Conservation (phyloP, 2,329 filamentous ascomycete genomes). For the Colletotrichum brevisporum region DNA sequence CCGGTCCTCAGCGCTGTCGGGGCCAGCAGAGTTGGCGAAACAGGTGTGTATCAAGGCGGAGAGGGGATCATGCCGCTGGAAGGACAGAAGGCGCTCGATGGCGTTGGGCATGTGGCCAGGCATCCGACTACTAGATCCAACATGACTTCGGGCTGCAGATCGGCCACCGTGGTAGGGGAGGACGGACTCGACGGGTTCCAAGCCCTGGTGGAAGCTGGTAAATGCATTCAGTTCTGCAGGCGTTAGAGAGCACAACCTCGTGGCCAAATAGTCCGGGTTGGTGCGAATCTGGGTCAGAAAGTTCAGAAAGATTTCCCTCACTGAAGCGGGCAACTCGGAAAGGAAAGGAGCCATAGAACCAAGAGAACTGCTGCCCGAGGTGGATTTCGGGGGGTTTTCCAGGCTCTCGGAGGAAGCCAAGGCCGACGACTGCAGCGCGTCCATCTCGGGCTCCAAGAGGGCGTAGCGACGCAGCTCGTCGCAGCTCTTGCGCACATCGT, state of each 20-base stretch:
- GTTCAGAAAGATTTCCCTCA: conserved; percentile 81
- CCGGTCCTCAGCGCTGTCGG: conserved; percentile 84
- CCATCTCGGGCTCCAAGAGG: conserved; percentile 79
- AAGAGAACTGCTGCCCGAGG: conserved; percentile 53
- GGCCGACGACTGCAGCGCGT: conserved; percentile 67
- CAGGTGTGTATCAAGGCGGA: conserved; percentile 89
- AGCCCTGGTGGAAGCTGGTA: conserved; percentile 81
- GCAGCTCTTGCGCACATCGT: conserved; percentile 84
- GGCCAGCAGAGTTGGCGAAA: conserved; percentile 88
- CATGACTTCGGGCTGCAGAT: conserved; percentile 61
- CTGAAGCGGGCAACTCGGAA: conserved; percentile 81
- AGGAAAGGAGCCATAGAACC: conserved; percentile 70
- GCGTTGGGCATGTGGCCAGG: conserved; percentile 67
- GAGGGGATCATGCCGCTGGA: conserved; percentile 89
- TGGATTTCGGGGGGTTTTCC: conserved; percentile 30
- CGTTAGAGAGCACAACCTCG: conserved; percentile 82
- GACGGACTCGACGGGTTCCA: conserved; percentile 88
- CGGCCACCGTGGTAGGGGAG: conserved; percentile 74
- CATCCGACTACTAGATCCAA: conserved; percentile 49
- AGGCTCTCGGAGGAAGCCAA: conserved; percentile 54
- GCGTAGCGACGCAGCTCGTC: conserved; percentile 80
- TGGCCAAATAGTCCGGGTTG: conserved; percentile 89
- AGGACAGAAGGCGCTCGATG: conserved; percentile 87
- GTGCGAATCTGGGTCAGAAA: conserved; percentile 88
- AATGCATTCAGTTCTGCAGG: conserved; percentile 83